Evolutionary conservation across 345 rosid species (phyloP).

Genomic region (Litchi chinensis): DNA sequence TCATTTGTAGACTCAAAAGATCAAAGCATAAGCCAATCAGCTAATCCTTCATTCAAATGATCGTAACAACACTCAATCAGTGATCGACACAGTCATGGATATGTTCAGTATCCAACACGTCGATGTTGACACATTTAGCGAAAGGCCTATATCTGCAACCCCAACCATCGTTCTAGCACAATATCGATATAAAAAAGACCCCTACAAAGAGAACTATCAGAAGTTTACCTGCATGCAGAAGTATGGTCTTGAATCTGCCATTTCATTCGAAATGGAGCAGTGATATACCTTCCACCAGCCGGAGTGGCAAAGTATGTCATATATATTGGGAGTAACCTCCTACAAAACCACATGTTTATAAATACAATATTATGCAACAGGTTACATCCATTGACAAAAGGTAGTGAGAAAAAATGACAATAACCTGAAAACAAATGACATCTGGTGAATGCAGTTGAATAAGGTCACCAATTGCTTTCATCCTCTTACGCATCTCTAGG

Average conservation of each 20-base stretch:
- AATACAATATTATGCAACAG: conserved; percentile 14
- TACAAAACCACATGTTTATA: conserved; percentile 26
- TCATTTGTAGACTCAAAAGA: neutral
- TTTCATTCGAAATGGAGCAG: conserved; percentile 60
- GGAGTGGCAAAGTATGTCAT: conserved; percentile 54
- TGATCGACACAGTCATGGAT: neutral
- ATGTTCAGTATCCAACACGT: neutral
- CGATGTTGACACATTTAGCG: neutral
- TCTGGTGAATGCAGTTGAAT: conserved; percentile 84
- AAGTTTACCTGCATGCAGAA: conserved; percentile 80
- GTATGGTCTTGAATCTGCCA: conserved; percentile 53
- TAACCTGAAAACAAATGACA: conserved; percentile 89
- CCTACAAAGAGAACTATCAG: neutral
- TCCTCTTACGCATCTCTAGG: conserved; percentile 73
- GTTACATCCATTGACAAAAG: neutral
- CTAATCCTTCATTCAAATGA: neutral
- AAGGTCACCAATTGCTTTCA: conserved; percentile 81
- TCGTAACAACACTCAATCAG: no score
- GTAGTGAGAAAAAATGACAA: neutral
- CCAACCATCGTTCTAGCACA: neutral
- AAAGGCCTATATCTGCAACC: neutral
- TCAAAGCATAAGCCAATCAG: neutral
- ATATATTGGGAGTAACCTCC: conserved; percentile 89
- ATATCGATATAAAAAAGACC: neutral
- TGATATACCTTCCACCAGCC: conserved; percentile 87